Base-by-base conservation (phyloP, 169 alveolate species). In the Sarcocystis neurona region DNA sequence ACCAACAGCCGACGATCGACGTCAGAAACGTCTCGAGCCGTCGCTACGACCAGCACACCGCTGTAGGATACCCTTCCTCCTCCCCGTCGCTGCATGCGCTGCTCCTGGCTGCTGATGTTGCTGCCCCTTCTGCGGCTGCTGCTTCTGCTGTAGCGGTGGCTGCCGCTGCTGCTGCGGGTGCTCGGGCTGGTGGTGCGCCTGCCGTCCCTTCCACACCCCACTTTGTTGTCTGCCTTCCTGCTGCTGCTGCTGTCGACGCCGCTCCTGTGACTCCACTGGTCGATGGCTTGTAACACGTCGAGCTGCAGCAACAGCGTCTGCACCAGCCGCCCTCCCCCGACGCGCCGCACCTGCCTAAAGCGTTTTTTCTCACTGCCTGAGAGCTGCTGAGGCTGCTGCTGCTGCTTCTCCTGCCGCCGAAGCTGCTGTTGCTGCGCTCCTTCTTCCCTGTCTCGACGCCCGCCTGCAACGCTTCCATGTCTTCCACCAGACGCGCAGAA, bases 251-350 rank as follows among this genome's bases (percentile, higher is more conserved):
- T n/a, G n/a, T n/a, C n/a, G n/a, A n/a, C n/a, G n/a, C n/a, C n/a
- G n/a, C n/a, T n/a, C n/a, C n/a, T n/a, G n/a, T n/a, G n/a, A n/a
- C n/a, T n/a, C n/a, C n/a, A n/a, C n/a, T n/a, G n/a, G n/a, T n/a
- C n/a, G n/a, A n/a, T n/a, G n/a, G n/a, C n/a, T n/a, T n/a, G n/a
- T n/a, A 72, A 39, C 5, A 2, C 39, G 56, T 72, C 82, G 58
- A 72, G 82, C 6, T 39, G 60, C 10, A 72, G 82, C 18, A 72
- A 39, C 56, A 72, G 15, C 34, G 82, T 72, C 39, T 72, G 82
- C 56, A 72, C 27, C 82, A 72, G n/a, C 34, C 82, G 82, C 30
- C 82, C 82, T 18, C 82, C 82, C 23, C 82, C 37, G 37, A 56
- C 58, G 82, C 82, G 58, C 34, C 56, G 27, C 4, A 30, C 56